These are phyloP conservation scores for Peterozyma xylosa DNA, from an alignment of 805 yeast species.

Conservation along the genomic window DNA sequence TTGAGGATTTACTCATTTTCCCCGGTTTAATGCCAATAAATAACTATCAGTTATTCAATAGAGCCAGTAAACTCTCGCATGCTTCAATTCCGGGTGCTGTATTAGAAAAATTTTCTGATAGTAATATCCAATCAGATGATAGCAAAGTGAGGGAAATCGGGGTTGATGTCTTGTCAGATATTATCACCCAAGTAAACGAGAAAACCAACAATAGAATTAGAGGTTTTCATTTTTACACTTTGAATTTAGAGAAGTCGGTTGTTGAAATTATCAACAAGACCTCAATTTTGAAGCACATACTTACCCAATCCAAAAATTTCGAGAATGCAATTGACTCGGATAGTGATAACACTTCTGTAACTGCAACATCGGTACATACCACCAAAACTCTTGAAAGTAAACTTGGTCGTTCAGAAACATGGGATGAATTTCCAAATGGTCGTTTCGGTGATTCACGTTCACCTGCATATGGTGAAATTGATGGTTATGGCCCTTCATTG, in stretches of 20 bases:
- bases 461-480: slow-evolving; percentile 93
- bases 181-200: slow-evolving; percentile 48
- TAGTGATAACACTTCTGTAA: slow-evolving; percentile 9
- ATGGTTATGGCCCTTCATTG: slow-evolving; percentile 91
- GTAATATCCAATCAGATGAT: slow-evolving; percentile 55
- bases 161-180: slow-evolving; percentile 60
- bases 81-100: slow-evolving; percentile 68
- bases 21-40: slow-evolving; percentile 94
- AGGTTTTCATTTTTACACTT: slow-evolving; percentile 88
- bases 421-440: slow-evolving; percentile 99
- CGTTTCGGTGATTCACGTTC: slow-evolving; percentile 98
- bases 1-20: slow-evolving; percentile 46
- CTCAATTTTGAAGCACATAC: slow-evolving; percentile 39
- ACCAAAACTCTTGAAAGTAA: slow-evolving; percentile 72
- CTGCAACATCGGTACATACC: slow-evolving; percentile 9
- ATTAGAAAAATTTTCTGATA: slow-evolving; percentile 44
- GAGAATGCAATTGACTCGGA: slow-evolving; percentile 34
- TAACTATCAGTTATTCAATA: slow-evolving; percentile 70
- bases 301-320: slow-evolving; percentile 24
- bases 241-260: slow-evolving; percentile 86
- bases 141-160: slow-evolving; percentile 78
- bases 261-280: slow-evolving; percentile 75
- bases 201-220: slow-evolving; percentile 52
- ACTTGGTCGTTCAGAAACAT: slow-evolving; percentile 81
- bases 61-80: slow-evolving; percentile 86